phyloP scores from a whole-genome alignment of 768 basidiomycete species.

The Lactifluus pinguis region DNA sequence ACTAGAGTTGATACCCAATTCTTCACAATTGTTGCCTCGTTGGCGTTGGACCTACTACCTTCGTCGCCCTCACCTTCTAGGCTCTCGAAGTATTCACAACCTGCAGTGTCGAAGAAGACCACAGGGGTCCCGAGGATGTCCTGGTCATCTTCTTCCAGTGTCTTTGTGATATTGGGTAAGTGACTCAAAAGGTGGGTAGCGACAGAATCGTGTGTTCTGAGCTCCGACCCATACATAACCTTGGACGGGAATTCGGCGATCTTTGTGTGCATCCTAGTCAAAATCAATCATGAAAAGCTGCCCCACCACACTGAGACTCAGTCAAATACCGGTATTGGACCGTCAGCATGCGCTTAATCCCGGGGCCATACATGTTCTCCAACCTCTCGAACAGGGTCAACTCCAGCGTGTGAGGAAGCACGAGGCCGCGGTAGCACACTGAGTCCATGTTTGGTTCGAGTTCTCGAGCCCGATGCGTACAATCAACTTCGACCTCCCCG shows the following conservation, averaged over 20 bases:
- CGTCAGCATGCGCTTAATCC: slow-evolving; percentile 79
- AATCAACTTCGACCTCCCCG: not conserved
- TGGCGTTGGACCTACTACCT: slow-evolving; percentile 89
- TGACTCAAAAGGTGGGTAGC: slow-evolving; percentile 63
- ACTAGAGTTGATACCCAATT: slow-evolving; percentile 79
- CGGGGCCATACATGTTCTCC: slow-evolving; percentile 76
- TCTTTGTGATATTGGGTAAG: slow-evolving; percentile 43
- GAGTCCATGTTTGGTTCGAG: not conserved
- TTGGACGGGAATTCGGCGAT: slow-evolving; percentile 84
- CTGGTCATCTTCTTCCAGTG: slow-evolving; percentile 55
- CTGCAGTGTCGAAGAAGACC: slow-evolving; percentile 90
- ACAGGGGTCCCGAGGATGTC: slow-evolving; percentile 72
- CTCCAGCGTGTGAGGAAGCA: slow-evolving; percentile 67
- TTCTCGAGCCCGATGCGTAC: not conserved
- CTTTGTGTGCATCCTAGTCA: slow-evolving; percentile 68
- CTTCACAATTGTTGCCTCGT: slow-evolving; percentile 81
- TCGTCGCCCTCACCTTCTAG: slow-evolving; percentile 74
- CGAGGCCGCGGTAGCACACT: slow-evolving; percentile 24
- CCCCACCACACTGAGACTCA: not conserved
- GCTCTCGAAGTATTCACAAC: slow-evolving; percentile 89
- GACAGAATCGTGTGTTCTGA: slow-evolving; percentile 66
- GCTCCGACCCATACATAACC: slow-evolving; percentile 64
- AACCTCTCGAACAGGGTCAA: slow-evolving; percentile 89
- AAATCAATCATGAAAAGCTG: not conserved
- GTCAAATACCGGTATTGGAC: slow-evolving; percentile 73